Conservation (phyloP, 495 filamentous ascomycete species). For the Aspergillus egyptiacus region DNA sequence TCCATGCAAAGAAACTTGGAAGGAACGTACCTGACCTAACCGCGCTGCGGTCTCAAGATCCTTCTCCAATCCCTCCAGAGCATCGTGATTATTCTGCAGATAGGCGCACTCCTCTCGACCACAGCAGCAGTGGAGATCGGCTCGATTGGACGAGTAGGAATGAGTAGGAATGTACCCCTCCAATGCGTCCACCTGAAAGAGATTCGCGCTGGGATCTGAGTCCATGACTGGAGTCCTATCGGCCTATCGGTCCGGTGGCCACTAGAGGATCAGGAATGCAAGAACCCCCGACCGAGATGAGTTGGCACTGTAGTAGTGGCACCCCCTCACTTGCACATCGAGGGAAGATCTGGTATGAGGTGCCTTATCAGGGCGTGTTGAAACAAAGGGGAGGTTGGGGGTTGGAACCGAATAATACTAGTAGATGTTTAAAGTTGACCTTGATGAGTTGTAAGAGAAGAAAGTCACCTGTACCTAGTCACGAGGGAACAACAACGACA, state of each 20-base stretch:
- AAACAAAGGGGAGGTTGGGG: not conserved
- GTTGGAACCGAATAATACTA: too few species aligned
- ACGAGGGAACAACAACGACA: too few species aligned
- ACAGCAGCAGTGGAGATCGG: constrained; percentile 67
- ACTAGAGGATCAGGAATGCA: constrained; percentile 6
- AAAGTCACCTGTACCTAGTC: too few species aligned
- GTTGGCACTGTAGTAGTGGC: constrained; percentile 10
- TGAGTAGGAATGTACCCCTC: constrained; percentile 37
- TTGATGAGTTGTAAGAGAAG: constrained; percentile 1
- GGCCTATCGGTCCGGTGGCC: not conserved
- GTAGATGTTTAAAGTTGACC: too few species aligned
- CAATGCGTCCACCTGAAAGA: not conserved
- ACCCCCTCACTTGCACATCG: constrained; percentile 5
- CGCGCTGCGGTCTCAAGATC: constrained; percentile 79
- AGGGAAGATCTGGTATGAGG: constrained; percentile 2
- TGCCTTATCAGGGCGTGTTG: constrained; percentile 4
- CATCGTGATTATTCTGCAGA: constrained; percentile 68
- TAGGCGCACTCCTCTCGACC: constrained; percentile 73
- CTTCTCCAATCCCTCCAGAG: constrained; percentile 74
- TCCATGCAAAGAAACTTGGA: constrained; percentile 8
- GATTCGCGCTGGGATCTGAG: constrained; percentile 14
- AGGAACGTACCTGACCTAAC: constrained; percentile 72
- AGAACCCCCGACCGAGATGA: not conserved
- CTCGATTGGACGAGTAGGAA: constrained; percentile 23
- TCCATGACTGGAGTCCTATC: constrained; percentile 24